Evolutionary conservation across 108 stramenopile species (phyloP).

Genomic region (Nitzschia sp.): DNA sequence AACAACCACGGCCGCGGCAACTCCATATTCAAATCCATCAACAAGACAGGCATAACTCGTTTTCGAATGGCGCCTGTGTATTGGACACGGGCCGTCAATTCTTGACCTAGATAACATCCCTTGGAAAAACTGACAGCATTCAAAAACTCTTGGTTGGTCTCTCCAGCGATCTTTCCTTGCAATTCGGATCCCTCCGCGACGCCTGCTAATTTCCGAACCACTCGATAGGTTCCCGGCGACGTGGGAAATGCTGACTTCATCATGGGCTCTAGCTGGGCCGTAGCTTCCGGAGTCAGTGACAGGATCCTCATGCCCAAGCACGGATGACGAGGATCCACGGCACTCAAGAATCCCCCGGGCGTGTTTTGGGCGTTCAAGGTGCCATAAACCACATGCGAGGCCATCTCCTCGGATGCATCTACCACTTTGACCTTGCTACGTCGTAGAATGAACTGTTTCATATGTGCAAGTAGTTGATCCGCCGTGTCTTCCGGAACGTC

Average conservation of each 20-base stretch:
- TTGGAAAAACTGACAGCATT: conserved; percentile 91
- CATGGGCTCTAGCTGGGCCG: conserved; percentile 28
- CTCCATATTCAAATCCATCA: conserved; percentile 70
- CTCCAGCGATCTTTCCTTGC: conserved; percentile 76
- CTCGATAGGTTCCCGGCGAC: conserved; percentile 60
- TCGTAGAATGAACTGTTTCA: conserved; percentile 70
- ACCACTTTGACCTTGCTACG: conserved; percentile 64
- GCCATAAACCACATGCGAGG: conserved; percentile 74
- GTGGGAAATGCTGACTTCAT: conserved; percentile 62
- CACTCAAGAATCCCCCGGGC: conserved; percentile 63
- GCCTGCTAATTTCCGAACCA: conserved; percentile 72
- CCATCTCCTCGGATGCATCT: conserved; percentile 51
- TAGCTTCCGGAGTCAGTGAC: conserved; percentile 37
- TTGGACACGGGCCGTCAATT: conserved; percentile 94
- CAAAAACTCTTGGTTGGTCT: conserved; percentile 92
- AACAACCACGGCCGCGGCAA: conserved; percentile 77
- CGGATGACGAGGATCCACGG: conserved; percentile 85
- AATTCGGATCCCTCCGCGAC: conserved; percentile 88
- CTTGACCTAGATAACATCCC: conserved; percentile 99
- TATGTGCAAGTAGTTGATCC: conserved; percentile 58
- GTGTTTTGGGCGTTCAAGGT: conserved; percentile 69
- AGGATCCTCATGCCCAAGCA: conserved; percentile 76
- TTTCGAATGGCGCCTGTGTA: conserved; percentile 93
- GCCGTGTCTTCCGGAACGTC: conserved; percentile 74
- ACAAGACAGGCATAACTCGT: conserved; percentile 84